Evolutionary conservation across 2,329 filamentous ascomycete genomes (phyloP).

Genomic region (Fusarium nisikadoi): DNA sequence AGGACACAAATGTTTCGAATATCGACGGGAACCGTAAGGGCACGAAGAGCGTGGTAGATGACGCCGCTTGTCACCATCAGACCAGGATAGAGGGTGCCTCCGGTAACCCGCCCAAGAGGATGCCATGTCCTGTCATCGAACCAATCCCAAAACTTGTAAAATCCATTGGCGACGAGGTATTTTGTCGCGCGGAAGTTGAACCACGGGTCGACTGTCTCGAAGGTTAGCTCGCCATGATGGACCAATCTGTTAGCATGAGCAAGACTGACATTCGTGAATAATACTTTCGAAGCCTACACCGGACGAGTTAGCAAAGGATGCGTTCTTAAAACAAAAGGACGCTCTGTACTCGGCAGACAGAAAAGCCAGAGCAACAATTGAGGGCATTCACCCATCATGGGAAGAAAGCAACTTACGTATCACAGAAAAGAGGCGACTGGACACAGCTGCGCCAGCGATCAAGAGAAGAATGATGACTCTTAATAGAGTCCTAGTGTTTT

Average conservation of each 20-base stretch:
- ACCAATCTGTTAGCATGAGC: constrained; percentile 14
- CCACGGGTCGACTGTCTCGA: constrained; percentile 89
- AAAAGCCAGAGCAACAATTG: background rate
- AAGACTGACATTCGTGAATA: constrained; percentile 94
- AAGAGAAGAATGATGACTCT: constrained; percentile 89
- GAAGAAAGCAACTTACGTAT: constrained; percentile 77
- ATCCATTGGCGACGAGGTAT: constrained; percentile 95
- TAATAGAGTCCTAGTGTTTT: constrained; percentile 85
- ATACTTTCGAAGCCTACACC: constrained; percentile 91
- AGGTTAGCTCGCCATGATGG: constrained; percentile 41
- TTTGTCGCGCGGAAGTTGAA: constrained; percentile 99
- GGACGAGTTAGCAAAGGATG: constrained; percentile 47
- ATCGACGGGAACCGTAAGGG: constrained; percentile 91
- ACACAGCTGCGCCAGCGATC: constrained; percentile 90
- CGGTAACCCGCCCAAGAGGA: constrained; percentile 95
- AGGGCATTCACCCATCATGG: constrained; percentile 14
- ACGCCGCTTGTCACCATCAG: constrained; percentile 98
- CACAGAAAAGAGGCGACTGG: constrained; percentile 96
- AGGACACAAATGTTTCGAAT: constrained; percentile 99
- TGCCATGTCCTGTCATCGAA: constrained; percentile 99
- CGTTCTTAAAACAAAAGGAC: background rate
- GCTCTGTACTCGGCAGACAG: background rate
- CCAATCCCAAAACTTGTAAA: constrained; percentile 99
- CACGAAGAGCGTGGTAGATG: constrained; percentile 93
- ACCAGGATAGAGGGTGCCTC: constrained; percentile 97